These are phyloP conservation scores for Candida pseudoviswanathii DNA, from an alignment of 1,139 yeast species.

Conservation along the genomic window DNA sequence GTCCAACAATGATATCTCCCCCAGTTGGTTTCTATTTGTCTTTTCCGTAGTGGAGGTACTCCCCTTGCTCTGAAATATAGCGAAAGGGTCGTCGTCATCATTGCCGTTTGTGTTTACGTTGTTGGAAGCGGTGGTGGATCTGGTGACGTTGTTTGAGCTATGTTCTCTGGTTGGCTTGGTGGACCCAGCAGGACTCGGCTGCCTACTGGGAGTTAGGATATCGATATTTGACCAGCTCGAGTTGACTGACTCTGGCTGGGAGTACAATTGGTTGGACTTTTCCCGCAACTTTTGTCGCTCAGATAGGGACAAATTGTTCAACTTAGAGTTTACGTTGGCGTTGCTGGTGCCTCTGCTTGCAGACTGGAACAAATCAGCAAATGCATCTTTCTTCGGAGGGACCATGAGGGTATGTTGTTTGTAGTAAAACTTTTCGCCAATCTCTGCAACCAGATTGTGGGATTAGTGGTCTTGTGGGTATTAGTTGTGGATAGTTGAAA, in stretches of 20 bases:
- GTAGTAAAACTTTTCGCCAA: background rate
- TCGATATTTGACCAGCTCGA: slow-evolving; percentile 27
- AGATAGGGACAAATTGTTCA: slow-evolving; percentile 20
- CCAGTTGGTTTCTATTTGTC: background rate
- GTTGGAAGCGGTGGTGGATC: too few relatives aligned
- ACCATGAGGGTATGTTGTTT: background rate
- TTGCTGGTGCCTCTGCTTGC: slow-evolving; percentile 22
- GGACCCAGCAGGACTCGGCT: slow-evolving; percentile 7
- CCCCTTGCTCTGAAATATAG: slow-evolving; percentile 15
- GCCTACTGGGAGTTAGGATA: slow-evolving; percentile 16
- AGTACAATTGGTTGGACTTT: background rate
- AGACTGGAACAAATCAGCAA: slow-evolving; percentile 48
- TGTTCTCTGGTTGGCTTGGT: too few relatives aligned
- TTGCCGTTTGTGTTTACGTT: background rate
- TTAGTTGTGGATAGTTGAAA: too few relatives aligned
- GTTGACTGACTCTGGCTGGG: slow-evolving; percentile 7
- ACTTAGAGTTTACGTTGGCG: slow-evolving; percentile 13
- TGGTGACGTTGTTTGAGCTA: too few relatives aligned
- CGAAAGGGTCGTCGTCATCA: slow-evolving; percentile 22
- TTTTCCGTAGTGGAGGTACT: background rate
- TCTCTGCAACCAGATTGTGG: background rate
- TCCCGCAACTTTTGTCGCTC: slow-evolving; percentile 24
- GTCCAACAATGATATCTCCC: slow-evolving; percentile 31
- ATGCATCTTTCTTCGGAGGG: slow-evolving; percentile 50
- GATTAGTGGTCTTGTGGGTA: too few relatives aligned